Base-by-base conservation (phyloP, 495 filamentous ascomycete genomes). In the Podospora conica region DNA sequence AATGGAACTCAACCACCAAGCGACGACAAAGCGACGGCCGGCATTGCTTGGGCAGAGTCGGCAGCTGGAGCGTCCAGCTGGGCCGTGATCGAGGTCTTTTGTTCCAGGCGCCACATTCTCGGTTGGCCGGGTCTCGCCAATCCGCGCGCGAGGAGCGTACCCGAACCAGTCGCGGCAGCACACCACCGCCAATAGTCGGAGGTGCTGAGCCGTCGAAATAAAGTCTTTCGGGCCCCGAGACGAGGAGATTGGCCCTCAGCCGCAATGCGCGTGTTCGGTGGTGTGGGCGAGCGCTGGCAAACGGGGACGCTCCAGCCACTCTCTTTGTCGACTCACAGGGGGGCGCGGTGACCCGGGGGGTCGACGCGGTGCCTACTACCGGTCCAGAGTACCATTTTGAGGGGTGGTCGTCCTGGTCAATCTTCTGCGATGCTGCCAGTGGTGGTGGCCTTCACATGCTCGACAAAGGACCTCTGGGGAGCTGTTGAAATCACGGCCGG, bases 201-300 rank as follows among this genome's bases (percentile, higher is more conserved):
- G 31, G 27, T 59, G 65, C 61, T 66, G 28, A 66, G 61, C 59
- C 64, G 64, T 70, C 61, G 71, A 69, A 61, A 65, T 66, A 66
- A 60, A 60, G 57, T 61, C 65, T 57, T 55, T 58, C 53, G 48
- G 53, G 58, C 61, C 53, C 55, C 22, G 55, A 60, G 53, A 57
- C 55, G 40, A 59, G 25, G 40, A 60, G 65, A 63, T 57, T 69
- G 31, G 61, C 23, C 29, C 33, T 74, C 73, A 74, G 73, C 73
- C 73, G 73, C 73, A 72, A 66, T 72, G 68, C 73, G 64, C 9
- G 40, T 28, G 18, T 58, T 73, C 73, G 72, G 72, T 55, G 33
- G 58, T 66, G 53, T 27, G 9, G 25, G 48, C 55, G 18, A 21
- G 20, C 11, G 40, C 18, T 48, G 40, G 40, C 40, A 48, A 48